Evolutionary conservation across 768 basidiomycete genomes (phyloP).

Genomic region (Mycena rosella): DNA sequence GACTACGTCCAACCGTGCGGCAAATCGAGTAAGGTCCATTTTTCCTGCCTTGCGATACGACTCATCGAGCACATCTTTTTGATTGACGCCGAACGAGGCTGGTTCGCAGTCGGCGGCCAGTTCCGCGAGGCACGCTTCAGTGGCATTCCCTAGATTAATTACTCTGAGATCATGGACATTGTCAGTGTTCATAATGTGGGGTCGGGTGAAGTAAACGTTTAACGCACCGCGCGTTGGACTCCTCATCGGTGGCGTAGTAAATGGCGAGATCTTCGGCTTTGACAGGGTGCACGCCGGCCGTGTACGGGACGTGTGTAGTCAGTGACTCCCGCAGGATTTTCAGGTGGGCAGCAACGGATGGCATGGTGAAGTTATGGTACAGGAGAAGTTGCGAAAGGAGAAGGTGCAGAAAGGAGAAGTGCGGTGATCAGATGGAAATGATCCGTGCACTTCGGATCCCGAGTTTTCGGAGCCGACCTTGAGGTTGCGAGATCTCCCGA

Average conservation of each 20-base stretch:
- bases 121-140: slow-evolving; percentile 27
- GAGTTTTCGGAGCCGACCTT: no score
- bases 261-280: background rate
- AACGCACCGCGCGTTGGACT: background rate
- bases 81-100: slow-evolving; percentile 45
- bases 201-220: no score
- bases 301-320: background rate
- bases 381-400: no score
- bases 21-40: slow-evolving; percentile 45
- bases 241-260: background rate
- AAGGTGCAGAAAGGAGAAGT: no score
- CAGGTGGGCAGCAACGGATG: background rate
- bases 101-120: slow-evolving; percentile 42
- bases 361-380: no score
- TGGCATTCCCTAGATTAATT: background rate
- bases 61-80: slow-evolving; percentile 47
- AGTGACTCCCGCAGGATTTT: background rate
- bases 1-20: slow-evolving; percentile 43
- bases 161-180: no score
- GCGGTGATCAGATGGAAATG: no score
- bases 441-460: no score
- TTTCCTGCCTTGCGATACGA: slow-evolving; percentile 49
- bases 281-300: background rate
- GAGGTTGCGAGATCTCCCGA: no score
- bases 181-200: no score